Percentiles rank a stretch among this genome's conserved stretches.
These are phyloP conservation scores for Psilocybe azurescens DNA, from an alignment of 768 basidiomycete species.

Conservation along the genomic window DNA sequence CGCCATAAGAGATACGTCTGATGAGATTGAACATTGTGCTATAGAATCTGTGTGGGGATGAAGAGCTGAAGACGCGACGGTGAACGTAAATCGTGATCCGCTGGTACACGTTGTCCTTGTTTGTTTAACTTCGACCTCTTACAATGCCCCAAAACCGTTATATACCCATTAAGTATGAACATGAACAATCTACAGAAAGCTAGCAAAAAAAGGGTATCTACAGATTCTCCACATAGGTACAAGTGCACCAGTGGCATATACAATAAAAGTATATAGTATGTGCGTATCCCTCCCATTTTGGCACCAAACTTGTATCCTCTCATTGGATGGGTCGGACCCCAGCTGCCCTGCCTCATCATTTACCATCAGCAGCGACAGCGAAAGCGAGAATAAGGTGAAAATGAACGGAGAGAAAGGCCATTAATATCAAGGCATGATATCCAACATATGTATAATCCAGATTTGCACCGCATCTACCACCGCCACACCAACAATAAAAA, in stretches of 20 bases:
- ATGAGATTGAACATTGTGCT: slow-evolving; percentile 68
- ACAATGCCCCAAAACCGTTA: neutral
- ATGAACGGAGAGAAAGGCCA: slow-evolving; percentile 1
- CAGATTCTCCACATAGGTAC: neutral
- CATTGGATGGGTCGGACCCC: neutral
- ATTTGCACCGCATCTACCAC: neutral
- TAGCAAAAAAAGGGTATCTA: slow-evolving; percentile 8
- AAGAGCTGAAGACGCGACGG: slow-evolving; percentile 8
- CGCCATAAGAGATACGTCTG: slow-evolving; percentile 71
- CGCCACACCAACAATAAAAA: neutral
- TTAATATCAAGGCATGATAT: slow-evolving; percentile 9
- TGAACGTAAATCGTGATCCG: slow-evolving; percentile 15
- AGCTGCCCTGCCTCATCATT: neutral
- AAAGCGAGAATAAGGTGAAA: neutral
- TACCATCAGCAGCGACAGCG: slow-evolving; percentile 1
- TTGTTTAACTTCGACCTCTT: slow-evolving; percentile 9
- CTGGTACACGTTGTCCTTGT: slow-evolving; percentile 13
- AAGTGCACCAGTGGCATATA: neutral
- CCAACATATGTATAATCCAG: slow-evolving; percentile 13
- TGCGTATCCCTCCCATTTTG: neutral
- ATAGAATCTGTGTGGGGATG: slow-evolving; percentile 10
- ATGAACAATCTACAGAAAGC: slow-evolving; percentile 3
- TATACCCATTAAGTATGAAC: slow-evolving; percentile 3
- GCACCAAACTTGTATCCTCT: neutral
- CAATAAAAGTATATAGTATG: neutral